Evolutionary conservation across 169 alveolate genomes (phyloP).

Genomic region (Perkinsus chesapeaki): DNA sequence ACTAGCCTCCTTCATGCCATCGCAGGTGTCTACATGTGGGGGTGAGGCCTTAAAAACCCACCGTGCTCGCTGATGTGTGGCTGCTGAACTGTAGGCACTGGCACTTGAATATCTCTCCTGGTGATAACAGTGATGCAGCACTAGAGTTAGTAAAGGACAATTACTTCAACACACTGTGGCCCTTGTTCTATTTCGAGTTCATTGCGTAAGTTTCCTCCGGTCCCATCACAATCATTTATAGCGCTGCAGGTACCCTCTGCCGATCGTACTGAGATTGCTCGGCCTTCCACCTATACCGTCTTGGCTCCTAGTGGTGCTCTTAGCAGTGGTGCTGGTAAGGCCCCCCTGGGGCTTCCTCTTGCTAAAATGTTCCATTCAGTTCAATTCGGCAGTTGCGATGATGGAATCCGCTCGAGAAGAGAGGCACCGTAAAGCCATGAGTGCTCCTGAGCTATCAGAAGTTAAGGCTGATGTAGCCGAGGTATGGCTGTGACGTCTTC

Average conservation of each 20-base stretch:
- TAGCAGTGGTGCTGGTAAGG: neutral
- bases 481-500: neutral
- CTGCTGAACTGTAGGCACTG: neutral
- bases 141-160: neutral
- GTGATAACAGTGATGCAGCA: neutral
- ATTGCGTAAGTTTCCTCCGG: neutral
- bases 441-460: neutral
- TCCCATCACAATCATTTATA: neutral
- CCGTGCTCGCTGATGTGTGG: neutral
- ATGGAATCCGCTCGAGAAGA: neutral
- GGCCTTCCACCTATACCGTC: neutral
- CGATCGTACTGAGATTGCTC: neutral
- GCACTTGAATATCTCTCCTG: neutral
- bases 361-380: neutral
- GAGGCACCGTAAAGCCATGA: neutral
- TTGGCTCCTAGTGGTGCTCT: neutral
- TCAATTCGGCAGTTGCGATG: neutral
- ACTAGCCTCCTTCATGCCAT: neutral
- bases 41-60: neutral
- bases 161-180: neutral
- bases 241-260: neutral
- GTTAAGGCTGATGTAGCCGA: neutral
- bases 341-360: neutral
- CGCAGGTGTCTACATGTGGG: neutral
- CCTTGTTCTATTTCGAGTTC: neutral